Conservation (phyloP, 192 early-diverging fungal genomes). For the Coemansia sp. region DNA sequence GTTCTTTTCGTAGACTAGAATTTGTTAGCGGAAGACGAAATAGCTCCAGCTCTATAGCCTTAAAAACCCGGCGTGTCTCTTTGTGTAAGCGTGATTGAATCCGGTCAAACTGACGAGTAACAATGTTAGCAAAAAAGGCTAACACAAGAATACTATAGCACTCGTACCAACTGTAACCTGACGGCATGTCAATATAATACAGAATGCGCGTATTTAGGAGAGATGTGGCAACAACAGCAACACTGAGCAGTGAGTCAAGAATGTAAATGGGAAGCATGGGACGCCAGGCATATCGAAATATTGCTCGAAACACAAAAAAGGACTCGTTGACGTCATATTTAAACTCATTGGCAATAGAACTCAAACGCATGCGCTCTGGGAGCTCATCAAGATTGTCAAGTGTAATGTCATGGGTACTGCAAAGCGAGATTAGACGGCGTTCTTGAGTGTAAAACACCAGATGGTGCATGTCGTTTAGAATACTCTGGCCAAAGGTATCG, state of each 20-base stretch:
- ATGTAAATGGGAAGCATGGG: conserved; percentile 25
- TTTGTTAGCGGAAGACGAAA: conserved; percentile 22
- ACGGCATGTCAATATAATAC: conserved; percentile 14
- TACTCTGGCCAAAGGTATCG: conserved; percentile 2
- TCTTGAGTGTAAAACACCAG: conserved; percentile 11
- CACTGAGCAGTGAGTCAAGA: conserved; percentile 7
- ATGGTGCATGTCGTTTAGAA: not conserved
- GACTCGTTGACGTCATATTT: conserved; percentile 26
- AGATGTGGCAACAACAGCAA: not conserved
- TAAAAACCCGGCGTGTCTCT: not conserved
- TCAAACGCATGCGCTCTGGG: not conserved
- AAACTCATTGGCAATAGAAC: conserved; percentile 7
- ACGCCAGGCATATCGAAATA: conserved; percentile 30
- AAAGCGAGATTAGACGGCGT: conserved; percentile 3
- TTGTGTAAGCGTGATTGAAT: not conserved
- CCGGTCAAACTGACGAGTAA: conserved; percentile 1
- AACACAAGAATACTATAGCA: conserved; percentile 13
- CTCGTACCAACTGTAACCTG: conserved; percentile 15
- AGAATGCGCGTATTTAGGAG: conserved; percentile 9
- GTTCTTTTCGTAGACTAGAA: conserved; percentile 10
- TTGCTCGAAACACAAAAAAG: conserved; percentile 31
- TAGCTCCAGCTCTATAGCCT: conserved; percentile 25
- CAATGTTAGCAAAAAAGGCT: not conserved
- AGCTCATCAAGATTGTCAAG: conserved; percentile 15
- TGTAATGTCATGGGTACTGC: conserved; percentile 8